Conservation (phyloP, 345 rosid genomes). For the Lenwebbia sp. region DNA sequence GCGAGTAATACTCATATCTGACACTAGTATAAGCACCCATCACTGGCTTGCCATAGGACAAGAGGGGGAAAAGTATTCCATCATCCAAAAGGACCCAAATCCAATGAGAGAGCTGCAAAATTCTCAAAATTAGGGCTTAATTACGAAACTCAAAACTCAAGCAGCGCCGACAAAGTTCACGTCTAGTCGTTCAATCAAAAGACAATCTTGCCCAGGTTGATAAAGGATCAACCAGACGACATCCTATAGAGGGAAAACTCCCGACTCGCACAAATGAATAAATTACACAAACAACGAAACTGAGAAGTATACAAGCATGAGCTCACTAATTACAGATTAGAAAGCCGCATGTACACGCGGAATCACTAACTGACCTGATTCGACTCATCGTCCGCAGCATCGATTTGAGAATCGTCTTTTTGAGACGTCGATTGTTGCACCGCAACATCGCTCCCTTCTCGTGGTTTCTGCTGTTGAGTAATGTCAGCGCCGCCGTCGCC, state of each 20-base stretch:
- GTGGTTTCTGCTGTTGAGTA: neutral
- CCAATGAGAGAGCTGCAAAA: neutral
- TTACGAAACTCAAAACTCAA: neutral
- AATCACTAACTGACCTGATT: neutral
- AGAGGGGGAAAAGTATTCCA: neutral
- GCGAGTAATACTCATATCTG: neutral
- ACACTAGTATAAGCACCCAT: neutral
- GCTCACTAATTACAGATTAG: neutral
- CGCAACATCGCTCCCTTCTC: neutral
- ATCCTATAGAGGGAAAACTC: neutral
- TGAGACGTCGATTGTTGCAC: conserved; percentile 1
- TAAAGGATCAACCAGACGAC: neutral
- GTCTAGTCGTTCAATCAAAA: neutral
- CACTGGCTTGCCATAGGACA: neutral
- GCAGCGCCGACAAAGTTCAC: neutral
- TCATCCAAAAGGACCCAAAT: neutral
- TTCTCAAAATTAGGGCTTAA: neutral
- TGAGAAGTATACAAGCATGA: neutral
- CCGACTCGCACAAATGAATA: neutral
- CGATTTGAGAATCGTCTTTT: conserved; percentile 2
- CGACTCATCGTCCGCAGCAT: conserved; percentile 3
- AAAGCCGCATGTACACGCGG: neutral
- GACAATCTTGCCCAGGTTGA: neutral
- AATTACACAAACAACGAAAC: neutral
- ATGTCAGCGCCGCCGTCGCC: neutral